phyloP scores from a whole-genome alignment of 2,329 filamentous ascomycete genomes.

The Claviceps sorghi region DNA sequence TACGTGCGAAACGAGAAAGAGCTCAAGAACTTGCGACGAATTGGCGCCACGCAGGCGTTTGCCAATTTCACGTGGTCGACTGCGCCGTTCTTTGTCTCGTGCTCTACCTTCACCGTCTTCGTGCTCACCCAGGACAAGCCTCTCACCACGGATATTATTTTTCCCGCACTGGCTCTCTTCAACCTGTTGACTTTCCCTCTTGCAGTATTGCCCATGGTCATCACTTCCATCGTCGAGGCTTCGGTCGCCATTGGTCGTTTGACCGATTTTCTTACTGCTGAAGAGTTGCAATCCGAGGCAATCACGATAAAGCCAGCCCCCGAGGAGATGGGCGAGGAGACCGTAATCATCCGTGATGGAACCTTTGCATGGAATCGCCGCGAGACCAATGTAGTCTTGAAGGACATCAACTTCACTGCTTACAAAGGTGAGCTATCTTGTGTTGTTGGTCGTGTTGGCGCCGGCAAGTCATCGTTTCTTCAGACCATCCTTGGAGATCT shows the following conservation, averaged over 20 bases:
- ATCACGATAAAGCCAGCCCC: conserved; percentile 56
- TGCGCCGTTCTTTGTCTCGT: conserved; percentile 93
- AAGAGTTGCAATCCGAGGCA: conserved; percentile 80
- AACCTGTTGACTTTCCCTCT: conserved; percentile 93
- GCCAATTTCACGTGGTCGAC: conserved; percentile 98
- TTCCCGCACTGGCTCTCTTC: conserved; percentile 84
- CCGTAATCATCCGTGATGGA: conserved; percentile 67
- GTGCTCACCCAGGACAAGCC: conserved; percentile 71
- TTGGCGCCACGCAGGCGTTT: conserved; percentile 83
- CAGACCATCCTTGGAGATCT: conserved; percentile 81
- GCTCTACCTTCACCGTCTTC: conserved; percentile 88
- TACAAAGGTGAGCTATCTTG: conserved; percentile 90
- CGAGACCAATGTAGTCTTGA: conserved; percentile 53
- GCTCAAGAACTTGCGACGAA: conserved; percentile 87
- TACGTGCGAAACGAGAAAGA: conserved; percentile 92
- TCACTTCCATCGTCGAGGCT: conserved; percentile 89
- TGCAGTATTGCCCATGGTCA: conserved; percentile 91
- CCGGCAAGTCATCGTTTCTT: conserved; percentile 87
- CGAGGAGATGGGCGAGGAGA: conserved; percentile 68
- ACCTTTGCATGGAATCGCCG: conserved; percentile 93
- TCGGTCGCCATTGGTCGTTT: conserved; percentile 81
- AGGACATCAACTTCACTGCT: conserved; percentile 75
- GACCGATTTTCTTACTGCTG: conserved; percentile 69
- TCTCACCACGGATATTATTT: conserved; percentile 86
- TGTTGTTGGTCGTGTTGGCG: conserved; percentile 83